Percentiles rank a stretch among this genome's conserved stretches.
phyloP scores from a whole-genome alignment of 2,329 filamentous ascomycete species.

The Ceratocystis diversiconidia region DNA sequence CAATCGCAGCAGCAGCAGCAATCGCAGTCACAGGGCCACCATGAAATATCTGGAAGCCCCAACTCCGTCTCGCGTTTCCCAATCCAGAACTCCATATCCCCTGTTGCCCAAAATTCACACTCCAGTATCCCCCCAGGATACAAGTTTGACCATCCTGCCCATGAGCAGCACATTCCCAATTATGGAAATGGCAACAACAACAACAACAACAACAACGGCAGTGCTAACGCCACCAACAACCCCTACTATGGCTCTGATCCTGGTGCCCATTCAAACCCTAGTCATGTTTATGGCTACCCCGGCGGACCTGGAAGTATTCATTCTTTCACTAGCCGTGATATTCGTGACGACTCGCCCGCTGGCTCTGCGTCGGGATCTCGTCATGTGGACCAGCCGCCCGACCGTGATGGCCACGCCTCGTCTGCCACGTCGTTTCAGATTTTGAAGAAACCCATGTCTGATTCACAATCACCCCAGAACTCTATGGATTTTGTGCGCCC shows the following conservation, averaged over 20 bases:
- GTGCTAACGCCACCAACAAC: slow-evolving; percentile 18
- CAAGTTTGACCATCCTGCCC: slow-evolving; percentile 21
- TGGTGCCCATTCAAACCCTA: slow-evolving; percentile 22
- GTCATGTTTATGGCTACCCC: slow-evolving; percentile 20
- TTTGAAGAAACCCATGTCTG: slow-evolving; percentile 34
- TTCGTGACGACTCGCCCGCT: slow-evolving; percentile 29
- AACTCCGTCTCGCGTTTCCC: slow-evolving; percentile 15
- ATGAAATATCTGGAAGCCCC: slow-evolving; percentile 20
- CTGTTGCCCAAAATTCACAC: slow-evolving; percentile 15
- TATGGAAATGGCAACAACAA: slow-evolving; percentile 19
- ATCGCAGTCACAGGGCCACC: slow-evolving; percentile 21
- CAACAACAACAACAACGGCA: slow-evolving; percentile 4
- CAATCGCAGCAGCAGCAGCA: slow-evolving; percentile 19
- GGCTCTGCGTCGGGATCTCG: slow-evolving; percentile 21
- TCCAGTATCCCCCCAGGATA: slow-evolving; percentile 20
- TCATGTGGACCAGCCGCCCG: slow-evolving; percentile 15
- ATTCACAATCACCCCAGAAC: slow-evolving; percentile 28
- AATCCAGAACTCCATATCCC: slow-evolving; percentile 19
- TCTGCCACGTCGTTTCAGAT: slow-evolving; percentile 32
- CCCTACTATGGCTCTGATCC: slow-evolving; percentile 16
- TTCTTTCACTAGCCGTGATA: slow-evolving; percentile 22
- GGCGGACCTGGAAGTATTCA: slow-evolving; percentile 16
- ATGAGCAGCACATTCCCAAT: slow-evolving; percentile 20
- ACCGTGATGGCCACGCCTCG: slow-evolving; percentile 23
- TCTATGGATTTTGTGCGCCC: slow-evolving; percentile 30